These are phyloP conservation scores for Russula dissimulans DNA, from an alignment of 768 basidiomycete genomes.

Conservation along the genomic window DNA sequence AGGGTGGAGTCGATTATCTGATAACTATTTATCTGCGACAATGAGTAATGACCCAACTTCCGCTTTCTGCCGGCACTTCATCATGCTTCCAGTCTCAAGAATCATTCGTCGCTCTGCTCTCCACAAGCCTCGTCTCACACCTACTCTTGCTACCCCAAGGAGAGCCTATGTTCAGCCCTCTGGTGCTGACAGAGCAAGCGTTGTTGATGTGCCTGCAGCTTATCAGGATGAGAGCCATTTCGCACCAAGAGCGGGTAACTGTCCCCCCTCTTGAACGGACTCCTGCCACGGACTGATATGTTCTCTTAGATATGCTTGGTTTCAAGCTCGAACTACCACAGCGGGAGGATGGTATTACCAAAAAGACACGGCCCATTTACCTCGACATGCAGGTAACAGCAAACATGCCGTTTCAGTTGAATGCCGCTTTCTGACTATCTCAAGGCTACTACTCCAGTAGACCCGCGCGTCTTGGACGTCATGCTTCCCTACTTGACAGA, in stretches of 20 bases:
- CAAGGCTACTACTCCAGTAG: constrained; percentile 94
- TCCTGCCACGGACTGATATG: background rate
- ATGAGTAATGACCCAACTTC: background rate
- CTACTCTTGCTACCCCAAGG: constrained; percentile 21
- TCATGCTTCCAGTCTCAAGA: constrained; percentile 57
- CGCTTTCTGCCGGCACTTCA: background rate
- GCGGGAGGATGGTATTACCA: constrained; percentile 46
- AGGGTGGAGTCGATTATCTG: constrained; percentile 14
- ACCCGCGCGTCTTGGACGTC: constrained; percentile 91
- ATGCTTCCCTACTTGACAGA: constrained; percentile 96
- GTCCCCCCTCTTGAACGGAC: background rate
- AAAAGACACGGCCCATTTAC: constrained; percentile 83
- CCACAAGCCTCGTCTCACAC: constrained; percentile 23
- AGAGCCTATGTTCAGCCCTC: constrained; percentile 76
- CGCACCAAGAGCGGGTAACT: constrained; percentile 56
- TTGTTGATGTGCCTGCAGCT: constrained; percentile 70
- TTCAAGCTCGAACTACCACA: constrained; percentile 67
- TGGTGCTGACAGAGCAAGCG: constrained; percentile 69
- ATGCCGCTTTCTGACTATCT: constrained; percentile 1
- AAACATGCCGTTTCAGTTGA: background rate
- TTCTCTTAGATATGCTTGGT: constrained; percentile 70
- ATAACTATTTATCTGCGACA: constrained; percentile 12
- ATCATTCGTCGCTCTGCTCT: constrained; percentile 24
- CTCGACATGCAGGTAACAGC: constrained; percentile 83
- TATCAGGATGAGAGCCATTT: constrained; percentile 65